A percentile compares a stretch with the other conserved stretches of the same genome.
These are phyloP conservation scores for Isabelozyma gotoi DNA, from an alignment of 805 yeast species.

Conservation along the genomic window DNA sequence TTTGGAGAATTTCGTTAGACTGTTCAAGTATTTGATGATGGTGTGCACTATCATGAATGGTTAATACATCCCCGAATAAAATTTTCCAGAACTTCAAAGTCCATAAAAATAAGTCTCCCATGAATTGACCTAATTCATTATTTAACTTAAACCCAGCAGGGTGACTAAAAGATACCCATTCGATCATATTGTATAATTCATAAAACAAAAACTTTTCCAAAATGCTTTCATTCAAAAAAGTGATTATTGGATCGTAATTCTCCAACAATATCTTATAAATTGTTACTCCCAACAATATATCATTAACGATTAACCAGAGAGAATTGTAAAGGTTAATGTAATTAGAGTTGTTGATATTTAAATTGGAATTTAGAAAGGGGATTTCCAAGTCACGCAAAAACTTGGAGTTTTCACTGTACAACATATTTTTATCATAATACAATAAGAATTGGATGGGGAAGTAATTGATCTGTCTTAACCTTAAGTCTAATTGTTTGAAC, in stretches of 20 bases:
- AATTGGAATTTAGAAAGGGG: conserved; percentile 33
- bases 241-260: conserved; percentile 19
- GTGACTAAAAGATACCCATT: conserved; percentile 73
- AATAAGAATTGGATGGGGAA: conserved; percentile 78
- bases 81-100: conserved; percentile 66
- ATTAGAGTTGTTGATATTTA: conserved; percentile 46
- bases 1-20: not conserved
- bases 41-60: not conserved
- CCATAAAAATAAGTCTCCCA: conserved; percentile 88
- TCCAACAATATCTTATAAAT: conserved; percentile 47
- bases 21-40: not conserved
- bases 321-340: conserved; percentile 83
- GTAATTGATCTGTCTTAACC: conserved; percentile 72
- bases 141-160: conserved; percentile 95
- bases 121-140: conserved; percentile 77
- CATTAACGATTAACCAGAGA: conserved; percentile 84
- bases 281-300: conserved; percentile 69
- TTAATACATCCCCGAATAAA: not conserved
- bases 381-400: conserved; percentile 44
- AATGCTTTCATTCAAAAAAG: conserved; percentile 20
- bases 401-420: conserved; percentile 33
- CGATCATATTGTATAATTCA: conserved; percentile 48
- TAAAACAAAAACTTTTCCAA: conserved; percentile 44
- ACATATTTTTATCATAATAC: conserved; percentile 43
- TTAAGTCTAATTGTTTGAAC: conserved; percentile 74